Evolutionary conservation across 2,329 filamentous ascomycete genomes (phyloP), one percentile per base, ranked within the genome.

Genomic region (Aureobasidium uvarum): DNA sequence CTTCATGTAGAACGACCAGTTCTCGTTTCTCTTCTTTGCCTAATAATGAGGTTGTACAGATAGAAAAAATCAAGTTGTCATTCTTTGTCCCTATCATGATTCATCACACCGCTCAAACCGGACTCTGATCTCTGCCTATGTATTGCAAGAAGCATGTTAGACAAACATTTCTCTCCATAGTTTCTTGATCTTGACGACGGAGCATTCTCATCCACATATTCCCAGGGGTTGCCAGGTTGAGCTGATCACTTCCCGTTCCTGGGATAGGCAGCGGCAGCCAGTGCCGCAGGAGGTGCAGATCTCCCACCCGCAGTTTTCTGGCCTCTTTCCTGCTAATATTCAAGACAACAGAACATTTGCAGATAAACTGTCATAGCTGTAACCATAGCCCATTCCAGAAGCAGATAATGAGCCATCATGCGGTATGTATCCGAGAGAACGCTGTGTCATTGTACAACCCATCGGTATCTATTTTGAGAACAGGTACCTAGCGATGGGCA

Each of bases 1-100:
- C 79, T 97, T 99, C 76, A 79, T 98, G 83, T 98, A 89, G 69
- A 68, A 59, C 45, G 20, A 45, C 31, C 50, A 48, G 46, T 54
- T 48, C 28, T 33, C 38, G 11, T 13, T 25, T n/a, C 28, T 25
- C 14, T 33, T 39, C 23, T 48, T 51, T 31, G 25, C 45, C 46
- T 50, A 39, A 60, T 60, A 20, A 50, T 48, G 41, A 48, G 45
- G 20, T 62, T 62, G 58, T 62, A 64, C 60, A 52, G 48, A 64
- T 54, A 55, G 60, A 64, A 64, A 64, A 50, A 51, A 13, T 54
- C 31, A 41, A 60, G 56, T 14, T 48, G 16, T 51, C 52, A 52
- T 55, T 43, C 31, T n/a, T 33, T 51, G 23, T 51, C 51, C 56
- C 43, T 46, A 45, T 18, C 13, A 45, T 46, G 11, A 28, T 20